These are phyloP conservation scores for Ogataea paradorogensis DNA, from an alignment of 805 yeast genomes.

Conservation along the genomic window DNA sequence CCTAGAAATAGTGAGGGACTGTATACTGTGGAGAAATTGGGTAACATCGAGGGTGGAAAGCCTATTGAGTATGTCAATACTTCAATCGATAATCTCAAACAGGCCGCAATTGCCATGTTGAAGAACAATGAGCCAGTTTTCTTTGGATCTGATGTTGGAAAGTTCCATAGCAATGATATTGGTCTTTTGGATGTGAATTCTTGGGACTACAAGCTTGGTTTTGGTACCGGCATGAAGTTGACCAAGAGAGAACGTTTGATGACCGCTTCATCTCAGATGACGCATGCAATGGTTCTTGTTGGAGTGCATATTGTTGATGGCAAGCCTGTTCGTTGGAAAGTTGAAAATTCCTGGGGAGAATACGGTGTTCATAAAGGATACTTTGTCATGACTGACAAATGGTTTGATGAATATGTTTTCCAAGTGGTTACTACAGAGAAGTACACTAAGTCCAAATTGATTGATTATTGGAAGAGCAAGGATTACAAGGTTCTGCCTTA, in stretches of 20 bases:
- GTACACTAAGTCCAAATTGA: conserved; percentile 36
- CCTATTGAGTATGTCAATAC: conserved; percentile 74
- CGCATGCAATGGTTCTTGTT: conserved; percentile 86
- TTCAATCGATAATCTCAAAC: conserved; percentile 55
- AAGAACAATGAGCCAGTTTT: conserved; percentile 76
- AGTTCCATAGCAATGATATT: conserved; percentile 55
- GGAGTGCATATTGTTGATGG: conserved; percentile 69
- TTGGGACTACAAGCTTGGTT: conserved; percentile 64
- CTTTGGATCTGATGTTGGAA: conserved; percentile 86
- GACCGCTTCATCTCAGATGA: conserved; percentile 61
- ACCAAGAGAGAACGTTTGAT: conserved; percentile 35
- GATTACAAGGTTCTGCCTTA: conserved; percentile 52
- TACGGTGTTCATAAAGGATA: conserved; percentile 67
- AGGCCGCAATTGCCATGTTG: conserved; percentile 65
- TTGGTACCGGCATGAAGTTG: conserved; percentile 37
- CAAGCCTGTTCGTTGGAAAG: conserved; percentile 66
- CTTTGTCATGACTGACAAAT: conserved; percentile 68
- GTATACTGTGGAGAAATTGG: conserved; percentile 73
- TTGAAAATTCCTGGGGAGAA: conserved; percentile 81
- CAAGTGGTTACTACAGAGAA: conserved; percentile 51
- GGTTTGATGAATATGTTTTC: conserved; percentile 73
- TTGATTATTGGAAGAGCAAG: conserved; percentile 48
- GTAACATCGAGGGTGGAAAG: conserved; percentile 71
- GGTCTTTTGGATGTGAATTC: conserved; percentile 74
- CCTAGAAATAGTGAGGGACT: conserved; percentile 73